A percentile compares a stretch with the other conserved stretches of the same genome.
These are phyloP conservation scores for Laburnicola sp. DNA, from an alignment of 2,329 filamentous ascomycete genomes.

Conservation along the genomic window DNA sequence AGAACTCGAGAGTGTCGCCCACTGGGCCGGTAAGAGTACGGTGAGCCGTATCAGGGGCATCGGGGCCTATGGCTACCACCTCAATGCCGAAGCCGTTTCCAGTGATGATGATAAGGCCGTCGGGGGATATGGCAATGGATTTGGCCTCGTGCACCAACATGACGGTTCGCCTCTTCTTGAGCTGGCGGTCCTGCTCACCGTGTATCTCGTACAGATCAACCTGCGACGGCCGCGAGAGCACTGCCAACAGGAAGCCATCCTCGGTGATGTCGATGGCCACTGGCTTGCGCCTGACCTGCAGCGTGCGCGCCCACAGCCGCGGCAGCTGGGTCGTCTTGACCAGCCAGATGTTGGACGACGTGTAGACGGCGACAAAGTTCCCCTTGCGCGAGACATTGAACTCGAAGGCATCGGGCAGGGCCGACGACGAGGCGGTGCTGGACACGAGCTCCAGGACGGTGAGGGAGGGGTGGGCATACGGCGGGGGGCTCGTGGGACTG, in stretches of 20 bases:
- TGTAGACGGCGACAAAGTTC: conserved; percentile 43
- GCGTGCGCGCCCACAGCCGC: conserved; percentile 40
- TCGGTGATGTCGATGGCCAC: conserved; percentile 75
- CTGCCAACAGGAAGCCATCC: conserved; percentile 73
- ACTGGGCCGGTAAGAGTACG: conserved; percentile 43
- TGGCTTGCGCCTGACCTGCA: conserved; percentile 45
- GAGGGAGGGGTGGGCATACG: conserved; percentile 36
- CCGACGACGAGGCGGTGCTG: conserved; percentile 45
- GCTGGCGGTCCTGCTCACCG: conserved; percentile 49
- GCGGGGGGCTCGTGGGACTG: conserved; percentile 22
- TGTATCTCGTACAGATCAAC: conserved; percentile 80
- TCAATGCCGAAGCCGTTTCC: conserved; percentile 90
- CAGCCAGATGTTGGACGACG: conserved; percentile 44
- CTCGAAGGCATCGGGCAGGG: conserved; percentile 44
- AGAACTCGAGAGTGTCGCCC: conserved; percentile 45
- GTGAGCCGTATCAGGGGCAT: conserved; percentile 49
- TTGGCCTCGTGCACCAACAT: conserved; percentile 77
- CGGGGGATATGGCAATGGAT: conserved; percentile 78
- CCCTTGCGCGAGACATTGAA: conserved; percentile 44
- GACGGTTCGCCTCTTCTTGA: conserved; percentile 72
- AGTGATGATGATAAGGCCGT: conserved; percentile 78
- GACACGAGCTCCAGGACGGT: conserved; percentile 45
- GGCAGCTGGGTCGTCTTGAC: conserved; percentile 44
- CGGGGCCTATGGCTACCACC: conserved; percentile 72
- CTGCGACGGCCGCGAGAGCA: conserved; percentile 79